These are phyloP conservation scores for Penicillium coffeae DNA, from an alignment of 495 filamentous ascomycete genomes.

Conservation along the genomic window DNA sequence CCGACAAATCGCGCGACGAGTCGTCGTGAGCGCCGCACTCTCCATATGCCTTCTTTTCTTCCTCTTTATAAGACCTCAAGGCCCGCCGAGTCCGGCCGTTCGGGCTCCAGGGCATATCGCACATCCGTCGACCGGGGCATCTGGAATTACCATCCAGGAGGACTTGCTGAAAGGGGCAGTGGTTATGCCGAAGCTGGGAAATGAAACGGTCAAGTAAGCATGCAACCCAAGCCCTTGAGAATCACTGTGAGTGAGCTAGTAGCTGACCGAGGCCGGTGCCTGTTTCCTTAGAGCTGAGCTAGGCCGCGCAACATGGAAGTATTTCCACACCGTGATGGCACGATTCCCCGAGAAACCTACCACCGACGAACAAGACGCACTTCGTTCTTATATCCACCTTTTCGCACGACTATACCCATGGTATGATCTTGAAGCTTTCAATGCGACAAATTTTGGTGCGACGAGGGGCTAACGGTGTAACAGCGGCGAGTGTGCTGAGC, in stretches of 20 bases:
- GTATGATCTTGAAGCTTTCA: conserved; percentile 28
- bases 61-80: conserved; percentile 39
- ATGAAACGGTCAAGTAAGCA: conserved; percentile 72
- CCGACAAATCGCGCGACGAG: conserved; percentile 40
- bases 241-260: neutral
- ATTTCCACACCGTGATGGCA: conserved; percentile 93
- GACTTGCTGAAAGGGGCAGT: conserved; percentile 66
- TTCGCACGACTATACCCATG: conserved; percentile 91
- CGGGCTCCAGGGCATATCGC: conserved; percentile 43
- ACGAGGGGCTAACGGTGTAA: conserved; percentile 16
- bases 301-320: conserved; percentile 84
- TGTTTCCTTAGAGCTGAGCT: conserved; percentile 66
- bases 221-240: neutral
- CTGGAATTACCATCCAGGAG: conserved; percentile 26
- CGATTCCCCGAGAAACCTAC: conserved; percentile 86
- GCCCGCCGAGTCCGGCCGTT: conserved; percentile 38
- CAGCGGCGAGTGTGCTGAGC: conserved; percentile 88
- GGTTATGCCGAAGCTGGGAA: conserved; percentile 86
- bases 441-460: neutral
- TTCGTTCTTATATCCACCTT: conserved; percentile 81
- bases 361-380: conserved; percentile 74
- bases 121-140: conserved; percentile 18
- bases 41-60: conserved; percentile 36
- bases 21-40: conserved; percentile 34
- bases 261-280: conserved; percentile 1